These are phyloP conservation scores for Leptodermis oblonga DNA, from an alignment of 257 asterid genomes.

Conservation along the genomic window DNA sequence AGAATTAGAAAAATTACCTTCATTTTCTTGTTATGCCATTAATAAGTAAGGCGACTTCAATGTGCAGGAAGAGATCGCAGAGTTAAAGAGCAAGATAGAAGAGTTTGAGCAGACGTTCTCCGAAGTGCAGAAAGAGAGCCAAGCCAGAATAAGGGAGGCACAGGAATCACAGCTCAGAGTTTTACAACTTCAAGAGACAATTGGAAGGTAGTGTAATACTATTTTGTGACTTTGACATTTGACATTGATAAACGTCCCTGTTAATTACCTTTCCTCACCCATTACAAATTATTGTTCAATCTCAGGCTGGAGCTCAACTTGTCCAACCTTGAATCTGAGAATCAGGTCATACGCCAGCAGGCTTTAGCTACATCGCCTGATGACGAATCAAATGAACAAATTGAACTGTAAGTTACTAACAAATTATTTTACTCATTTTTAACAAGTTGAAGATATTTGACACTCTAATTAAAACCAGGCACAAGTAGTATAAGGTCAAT, in stretches of 20 bases:
- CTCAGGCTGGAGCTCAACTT: slow-evolving; percentile 68
- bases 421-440: slow-evolving; percentile 16
- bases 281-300: slow-evolving; percentile 22
- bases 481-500: not conserved
- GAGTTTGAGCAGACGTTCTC: slow-evolving; percentile 56
- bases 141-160: slow-evolving; percentile 55
- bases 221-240: not conserved
- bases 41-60: not conserved
- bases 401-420: slow-evolving; percentile 51
- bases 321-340: slow-evolving; percentile 87
- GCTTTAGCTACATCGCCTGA: slow-evolving; percentile 70
- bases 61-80: slow-evolving; percentile 62
- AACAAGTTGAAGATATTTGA: not conserved
- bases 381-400: slow-evolving; percentile 68
- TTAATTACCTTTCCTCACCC: slow-evolving; percentile 19
- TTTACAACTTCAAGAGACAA: slow-evolving; percentile 67
- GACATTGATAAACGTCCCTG: not conserved
- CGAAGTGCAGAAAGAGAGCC: slow-evolving; percentile 61
- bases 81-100: slow-evolving; percentile 52
- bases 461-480: not conserved
- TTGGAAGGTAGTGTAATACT: slow-evolving; percentile 54
- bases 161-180: slow-evolving; percentile 65
- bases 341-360: slow-evolving; percentile 91
- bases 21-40: not conserved
- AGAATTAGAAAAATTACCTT: not conserved